Base-by-base conservation (phyloP, 1,284 basidiomycete genomes). In the Naganishia albida region DNA sequence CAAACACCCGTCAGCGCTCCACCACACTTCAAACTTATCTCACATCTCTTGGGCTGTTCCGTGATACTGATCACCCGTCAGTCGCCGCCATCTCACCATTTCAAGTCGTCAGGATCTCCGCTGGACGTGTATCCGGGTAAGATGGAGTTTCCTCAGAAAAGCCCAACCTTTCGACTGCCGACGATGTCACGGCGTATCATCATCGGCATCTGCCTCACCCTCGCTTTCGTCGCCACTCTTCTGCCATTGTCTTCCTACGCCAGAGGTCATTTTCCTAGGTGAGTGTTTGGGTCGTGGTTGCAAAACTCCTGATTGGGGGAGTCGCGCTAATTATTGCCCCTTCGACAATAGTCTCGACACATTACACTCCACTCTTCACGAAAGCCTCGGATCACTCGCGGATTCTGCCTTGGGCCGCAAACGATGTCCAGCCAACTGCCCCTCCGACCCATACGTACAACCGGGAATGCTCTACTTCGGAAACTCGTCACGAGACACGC, bases 391-490 rank as follows among this genome's bases (percentile, higher is more conserved):
- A 12, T 16, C 51, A 3, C 16, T 53, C 30, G 39, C 20, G 18
- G 6, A 38, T n/a, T 39, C 51, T 1, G 20, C 51, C 7, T 23
- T 20, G 3, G 42, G 20, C 39, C 42, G 20, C 18, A 1, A 10
- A 44, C 39, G 23, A 7, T 60, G 56, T 40, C 40, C 51, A 7
- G 39, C 38, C 13, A 23, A 54, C 34, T 66, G 65, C 23, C 51
- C 53, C n/a, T 43, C 56, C 18, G 71, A 72, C 57, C 71, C 71
- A 2, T 72, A 67, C 57, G 39, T 43, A 38, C 55, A 63, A 39
- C 68, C 68, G 0, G 71, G 71, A 7, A 72, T 72, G 71, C 38
- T 72, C 8, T 64, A 70, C 65, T 72, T 69, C 63, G 64, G 60
- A 3, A 42, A 39, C 1, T 15, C 16, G 15, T 55, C 64, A 7